Evolutionary conservation across 2,329 filamentous ascomycete species (phyloP), one percentile per base, ranked within the genome.

Genomic region (Ophioceras dolichostomum): DNA sequence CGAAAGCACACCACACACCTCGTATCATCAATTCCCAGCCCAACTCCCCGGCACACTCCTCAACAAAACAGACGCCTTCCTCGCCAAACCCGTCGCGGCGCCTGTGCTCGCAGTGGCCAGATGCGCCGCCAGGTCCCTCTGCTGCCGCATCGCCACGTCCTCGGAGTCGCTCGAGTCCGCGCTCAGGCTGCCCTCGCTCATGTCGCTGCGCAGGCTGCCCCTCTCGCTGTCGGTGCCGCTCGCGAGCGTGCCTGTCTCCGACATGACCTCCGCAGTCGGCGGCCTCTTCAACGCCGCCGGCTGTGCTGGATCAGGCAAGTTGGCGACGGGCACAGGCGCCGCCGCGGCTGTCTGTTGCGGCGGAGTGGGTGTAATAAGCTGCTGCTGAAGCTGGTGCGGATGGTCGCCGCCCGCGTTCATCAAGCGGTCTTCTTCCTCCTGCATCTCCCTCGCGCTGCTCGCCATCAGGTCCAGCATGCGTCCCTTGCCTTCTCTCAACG

Each of bases 401-500:
- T 16, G n/a, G 17, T n/a, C 22, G 29, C 27, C 10, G 20, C 14
- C 28, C 9, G 17, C 17, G 19, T 14, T 9, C 14, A 31, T 8
- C 2, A 32, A 2, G 10, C 35, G 28, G 14, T 18, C 29, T 20
- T 37, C 35, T 14, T 37, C 35, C 19, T 37, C 35, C 10, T 37
- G 27, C 28, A 37, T 37, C 35, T 37, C 28, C 19, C 35, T 27
- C 14, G 28, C 35, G 28, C 27, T 30, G 10, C 27, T 6, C 14
- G 35, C 35, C 35, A 37, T 37, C 6, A 30, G 35, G 20, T 37
- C 35, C 27, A 37, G 20, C 17, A 37, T 22, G 2, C 27, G 27
- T 6, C 35, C 19, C 28, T 37, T 37, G 29, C 35, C 35, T 20
- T 37, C 42, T 5, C 61, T 48, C 3, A 56, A 48, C 2, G 47